Evolutionary conservation across 352 stramenopile genomes (phyloP), one percentile per base, ranked within the genome.

Genomic region (Pythium folliculosum): DNA sequence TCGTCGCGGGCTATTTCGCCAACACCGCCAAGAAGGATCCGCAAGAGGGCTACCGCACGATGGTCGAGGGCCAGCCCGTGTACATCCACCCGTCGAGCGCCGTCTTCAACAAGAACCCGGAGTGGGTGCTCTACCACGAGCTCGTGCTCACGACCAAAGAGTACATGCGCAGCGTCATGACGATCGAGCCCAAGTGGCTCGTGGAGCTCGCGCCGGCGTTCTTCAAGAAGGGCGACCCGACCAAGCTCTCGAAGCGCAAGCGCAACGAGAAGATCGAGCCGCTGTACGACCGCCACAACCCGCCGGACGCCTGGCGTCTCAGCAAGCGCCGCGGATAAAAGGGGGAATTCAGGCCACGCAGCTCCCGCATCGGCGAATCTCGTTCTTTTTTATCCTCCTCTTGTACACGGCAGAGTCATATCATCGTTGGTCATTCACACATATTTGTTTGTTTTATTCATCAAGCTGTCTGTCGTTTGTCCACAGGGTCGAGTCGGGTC

Each of bases 101-200:
- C 14, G 70, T 99, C 38, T 99, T 99, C 78, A 98, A 99, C 79
- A 99, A 99, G 78, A 99, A 97, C 67, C 97, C 97, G 0, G 97
- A 99, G 75, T 99, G 96, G 90, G 84, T 96, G 30, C 89, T 99
- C 40, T 99, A 99, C 80, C 96, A 99, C 77, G 97, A 99, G 60
- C 85, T 99, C 37, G 94, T 94, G 63, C 80, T 96, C 66, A 95
- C 88, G n/a, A 94, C 89, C 16, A 96, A 97, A 71, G 98, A 99
- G 72, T 99, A 99, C 84, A 99, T 99, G 98, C 90, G 97, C 65
- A 99, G 99, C 71, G 97, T 99, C 61, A 99, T 99, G 95, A 97
- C 97, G 8, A 99, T 99, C 78, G 97, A 99, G 81, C 92, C 98
- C 21, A 99, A 99, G 73, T 99, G 97, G 97, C 89, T 99, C 19